Percentiles rank a stretch among this genome's conserved stretches.
These are phyloP conservation scores for Taiwanofungus camphoratus DNA, from an alignment of 1,284 basidiomycete species.

Conservation along the genomic window DNA sequence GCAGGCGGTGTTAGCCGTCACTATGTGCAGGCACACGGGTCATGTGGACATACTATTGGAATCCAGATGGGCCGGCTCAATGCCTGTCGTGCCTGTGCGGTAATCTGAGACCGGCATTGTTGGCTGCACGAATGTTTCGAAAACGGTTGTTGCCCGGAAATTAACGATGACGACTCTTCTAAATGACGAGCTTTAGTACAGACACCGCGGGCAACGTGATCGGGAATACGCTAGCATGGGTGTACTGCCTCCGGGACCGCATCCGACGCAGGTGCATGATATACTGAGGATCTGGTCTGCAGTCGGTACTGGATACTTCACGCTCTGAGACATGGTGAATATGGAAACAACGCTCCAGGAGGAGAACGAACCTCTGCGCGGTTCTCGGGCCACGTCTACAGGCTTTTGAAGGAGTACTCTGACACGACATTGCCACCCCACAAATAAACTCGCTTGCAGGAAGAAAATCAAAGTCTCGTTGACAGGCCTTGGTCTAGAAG, in stretches of 20 bases:
- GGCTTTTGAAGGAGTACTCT: no score
- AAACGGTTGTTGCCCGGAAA: slow-evolving; percentile 50
- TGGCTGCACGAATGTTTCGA: slow-evolving; percentile 60
- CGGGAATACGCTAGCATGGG: slow-evolving; percentile 62
- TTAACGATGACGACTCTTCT: slow-evolving; percentile 63
- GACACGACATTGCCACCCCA: no score
- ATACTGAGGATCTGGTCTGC: slow-evolving; percentile 47
- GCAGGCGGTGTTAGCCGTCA: no score
- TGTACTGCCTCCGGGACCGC: slow-evolving; percentile 69
- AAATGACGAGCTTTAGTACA: slow-evolving; percentile 15
- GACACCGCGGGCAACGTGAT: slow-evolving; percentile 3
- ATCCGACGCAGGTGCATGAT: slow-evolving; percentile 62
- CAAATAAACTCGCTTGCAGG: no score
- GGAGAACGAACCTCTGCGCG: background rate
- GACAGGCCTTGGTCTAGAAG: no score
- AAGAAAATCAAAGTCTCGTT: no score
- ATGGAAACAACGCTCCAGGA: background rate
- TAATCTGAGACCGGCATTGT: slow-evolving; percentile 72
- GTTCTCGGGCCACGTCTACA: no score
- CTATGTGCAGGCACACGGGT: background rate
- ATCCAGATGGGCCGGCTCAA: slow-evolving; percentile 47
- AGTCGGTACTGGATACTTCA: slow-evolving; percentile 30
- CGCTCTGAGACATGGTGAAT: slow-evolving; percentile 22
- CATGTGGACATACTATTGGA: slow-evolving; percentile 16
- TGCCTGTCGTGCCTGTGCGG: slow-evolving; percentile 66